Evolutionary conservation across 1,284 basidiomycete genomes (phyloP).

Genomic region (Trichosporon asahii): DNA sequence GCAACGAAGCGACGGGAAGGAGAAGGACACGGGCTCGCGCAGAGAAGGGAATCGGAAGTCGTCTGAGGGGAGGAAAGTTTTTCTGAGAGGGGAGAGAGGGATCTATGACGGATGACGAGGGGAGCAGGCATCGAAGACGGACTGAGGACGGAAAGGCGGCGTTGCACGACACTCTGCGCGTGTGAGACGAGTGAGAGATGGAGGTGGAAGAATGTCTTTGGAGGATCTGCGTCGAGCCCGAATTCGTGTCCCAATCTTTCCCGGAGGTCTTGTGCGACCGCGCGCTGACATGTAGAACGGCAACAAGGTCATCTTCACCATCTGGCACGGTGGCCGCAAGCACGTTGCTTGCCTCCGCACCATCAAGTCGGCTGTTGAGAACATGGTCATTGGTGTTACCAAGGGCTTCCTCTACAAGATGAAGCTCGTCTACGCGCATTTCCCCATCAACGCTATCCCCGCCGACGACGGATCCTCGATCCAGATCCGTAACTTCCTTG

Average conservation of each 20-base stretch:
- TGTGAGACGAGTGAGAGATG: not conserved
- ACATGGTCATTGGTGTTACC: conserved; percentile 97
- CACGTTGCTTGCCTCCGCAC: conserved; percentile 98
- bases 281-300: conserved; percentile 34
- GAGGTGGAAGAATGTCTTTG: not conserved
- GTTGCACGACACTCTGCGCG: not conserved
- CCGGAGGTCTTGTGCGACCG: not conserved
- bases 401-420: conserved; percentile 99
- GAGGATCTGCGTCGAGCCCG: not conserved
- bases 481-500: conserved; percentile 95
- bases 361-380: conserved; percentile 88
- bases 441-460: conserved; percentile 99
- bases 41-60: not conserved
- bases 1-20: not conserved
- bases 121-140: not conserved
- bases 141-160: not conserved
- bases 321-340: conserved; percentile 98
- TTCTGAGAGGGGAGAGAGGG: not conserved
- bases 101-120: not conserved
- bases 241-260: not conserved
- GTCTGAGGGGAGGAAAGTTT: not conserved
- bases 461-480: conserved; percentile 71
- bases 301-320: conserved; percentile 81
- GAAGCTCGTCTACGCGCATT: conserved; percentile 98
- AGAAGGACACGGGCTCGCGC: not conserved